These are phyloP conservation scores for Phytophthora meadii DNA, from an alignment of 352 stramenopile genomes.

Conservation along the genomic window DNA sequence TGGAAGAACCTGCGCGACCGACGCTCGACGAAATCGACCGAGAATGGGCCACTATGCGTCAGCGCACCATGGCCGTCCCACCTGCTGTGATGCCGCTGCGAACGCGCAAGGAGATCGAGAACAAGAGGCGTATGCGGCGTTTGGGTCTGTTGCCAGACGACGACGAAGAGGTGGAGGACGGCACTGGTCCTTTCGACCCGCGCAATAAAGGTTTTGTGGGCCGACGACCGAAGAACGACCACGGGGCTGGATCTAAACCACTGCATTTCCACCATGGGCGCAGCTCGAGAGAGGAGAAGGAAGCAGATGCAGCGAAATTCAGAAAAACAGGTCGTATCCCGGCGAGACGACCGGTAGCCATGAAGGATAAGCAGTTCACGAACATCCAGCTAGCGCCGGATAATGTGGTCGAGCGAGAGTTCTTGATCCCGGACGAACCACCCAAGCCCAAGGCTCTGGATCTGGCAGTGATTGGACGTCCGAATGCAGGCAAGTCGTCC, in stretches of 20 bases:
- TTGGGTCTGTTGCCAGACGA: constrained; percentile 60
- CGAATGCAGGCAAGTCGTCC: constrained; percentile 90
- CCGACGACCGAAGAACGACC: constrained; percentile 10
- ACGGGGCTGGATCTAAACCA: constrained; percentile 16
- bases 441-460: constrained; percentile 70
- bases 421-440: constrained; percentile 77
- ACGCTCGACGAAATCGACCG: constrained; percentile 48
- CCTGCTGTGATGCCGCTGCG: constrained; percentile 45
- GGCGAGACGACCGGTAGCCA: constrained; percentile 45
- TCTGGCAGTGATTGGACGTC: constrained; percentile 82
- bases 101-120: constrained; percentile 59
- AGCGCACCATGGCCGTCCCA: constrained; percentile 38
- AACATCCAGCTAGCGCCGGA: constrained; percentile 67
- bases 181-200: constrained; percentile 15
- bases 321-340: constrained; percentile 27
- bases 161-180: constrained; percentile 40
- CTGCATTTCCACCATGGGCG: constrained; percentile 31
- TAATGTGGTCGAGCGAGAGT: constrained; percentile 73
- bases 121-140: constrained; percentile 66
- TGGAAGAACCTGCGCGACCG: constrained; percentile 23
- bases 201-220: constrained; percentile 38
- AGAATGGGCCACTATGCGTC: constrained; percentile 57
- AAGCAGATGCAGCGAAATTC: constrained; percentile 21
- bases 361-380: constrained; percentile 78
- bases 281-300: constrained; percentile 24